Conservation (phyloP, 495 filamentous ascomycete species). For the Filosporella fistucella region DNA sequence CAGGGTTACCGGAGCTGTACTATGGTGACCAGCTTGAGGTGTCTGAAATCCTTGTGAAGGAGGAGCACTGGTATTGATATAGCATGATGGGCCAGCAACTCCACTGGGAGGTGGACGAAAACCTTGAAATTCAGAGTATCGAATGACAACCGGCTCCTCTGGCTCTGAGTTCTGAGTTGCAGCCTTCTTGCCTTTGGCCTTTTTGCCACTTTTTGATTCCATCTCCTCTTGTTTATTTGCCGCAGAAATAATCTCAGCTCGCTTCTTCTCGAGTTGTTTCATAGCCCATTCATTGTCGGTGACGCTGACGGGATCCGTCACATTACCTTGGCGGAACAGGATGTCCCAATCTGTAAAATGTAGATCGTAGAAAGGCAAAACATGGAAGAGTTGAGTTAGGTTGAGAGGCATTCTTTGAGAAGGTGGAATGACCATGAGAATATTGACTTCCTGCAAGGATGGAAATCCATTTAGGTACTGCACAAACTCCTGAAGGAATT, state of each 20-base stretch:
- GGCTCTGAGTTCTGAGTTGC: background rate
- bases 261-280: background rate
- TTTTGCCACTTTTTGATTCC: no score
- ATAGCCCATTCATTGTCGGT: background rate
- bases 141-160: background rate
- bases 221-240: no score
- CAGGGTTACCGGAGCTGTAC: background rate
- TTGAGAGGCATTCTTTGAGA: no score
- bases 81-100: background rate
- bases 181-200: background rate
- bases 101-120: background rate
- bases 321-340: background rate
- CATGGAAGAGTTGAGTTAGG: background rate
- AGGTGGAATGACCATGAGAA: no score
- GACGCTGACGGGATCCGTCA: background rate
- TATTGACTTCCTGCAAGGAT: no score
- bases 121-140: background rate
- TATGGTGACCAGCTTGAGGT: background rate
- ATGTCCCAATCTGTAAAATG: slow-evolving; percentile 7
- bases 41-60: background rate
- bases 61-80: background rate
- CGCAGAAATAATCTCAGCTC: no score
- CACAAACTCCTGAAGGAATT: no score
- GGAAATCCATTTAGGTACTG: no score
- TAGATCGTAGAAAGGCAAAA: slow-evolving; percentile 12